A percentile compares a stretch with the other conserved stretches of the same genome.
These are phyloP conservation scores for Geotrichum aggregatum DNA, from an alignment of 1,139 yeast genomes.

Conservation along the genomic window DNA sequence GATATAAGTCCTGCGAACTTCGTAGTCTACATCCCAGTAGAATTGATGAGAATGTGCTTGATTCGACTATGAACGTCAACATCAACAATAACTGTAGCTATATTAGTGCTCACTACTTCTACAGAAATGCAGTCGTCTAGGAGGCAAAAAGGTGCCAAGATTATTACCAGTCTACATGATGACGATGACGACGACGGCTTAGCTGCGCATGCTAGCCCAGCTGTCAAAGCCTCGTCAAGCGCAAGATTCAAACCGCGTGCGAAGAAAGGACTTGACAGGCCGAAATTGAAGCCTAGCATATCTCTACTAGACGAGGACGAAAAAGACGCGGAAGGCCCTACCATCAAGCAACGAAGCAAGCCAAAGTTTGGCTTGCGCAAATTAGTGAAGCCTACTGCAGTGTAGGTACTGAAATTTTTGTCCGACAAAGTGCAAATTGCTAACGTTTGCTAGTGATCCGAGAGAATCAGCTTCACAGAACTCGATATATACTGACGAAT, in stretches of 20 bases:
- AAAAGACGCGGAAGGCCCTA: neutral
- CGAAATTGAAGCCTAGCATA: neutral
- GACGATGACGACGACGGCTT: slow-evolving; percentile 1
- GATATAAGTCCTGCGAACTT: slow-evolving; percentile 1
- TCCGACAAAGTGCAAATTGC: neutral
- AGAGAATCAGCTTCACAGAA: neutral
- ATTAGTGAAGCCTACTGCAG: neutral
- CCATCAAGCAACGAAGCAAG: neutral
- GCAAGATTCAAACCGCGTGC: slow-evolving; percentile 10
- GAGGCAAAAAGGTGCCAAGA: slow-evolving; percentile 13
- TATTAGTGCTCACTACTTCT: too few species aligned
- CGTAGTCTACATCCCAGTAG: neutral
- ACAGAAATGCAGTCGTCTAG: slow-evolving; percentile 11
- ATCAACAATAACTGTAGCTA: too few species aligned
- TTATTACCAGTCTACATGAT: slow-evolving; percentile 12
- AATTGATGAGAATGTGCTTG: too few species aligned
- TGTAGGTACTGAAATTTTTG: neutral
- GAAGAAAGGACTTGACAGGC: slow-evolving; percentile 7
- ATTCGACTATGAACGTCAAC: too few species aligned
- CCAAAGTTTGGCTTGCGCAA: slow-evolving; percentile 7
- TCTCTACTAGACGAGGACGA: slow-evolving; percentile 1
- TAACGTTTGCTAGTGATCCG: neutral
- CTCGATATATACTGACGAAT: slow-evolving; percentile 12
- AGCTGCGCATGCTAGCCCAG: neutral
- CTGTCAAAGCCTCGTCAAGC: too few species aligned